phyloP scores from a whole-genome alignment of 2,329 filamentous ascomycete genomes.

The Tolypocladium nubicola region DNA sequence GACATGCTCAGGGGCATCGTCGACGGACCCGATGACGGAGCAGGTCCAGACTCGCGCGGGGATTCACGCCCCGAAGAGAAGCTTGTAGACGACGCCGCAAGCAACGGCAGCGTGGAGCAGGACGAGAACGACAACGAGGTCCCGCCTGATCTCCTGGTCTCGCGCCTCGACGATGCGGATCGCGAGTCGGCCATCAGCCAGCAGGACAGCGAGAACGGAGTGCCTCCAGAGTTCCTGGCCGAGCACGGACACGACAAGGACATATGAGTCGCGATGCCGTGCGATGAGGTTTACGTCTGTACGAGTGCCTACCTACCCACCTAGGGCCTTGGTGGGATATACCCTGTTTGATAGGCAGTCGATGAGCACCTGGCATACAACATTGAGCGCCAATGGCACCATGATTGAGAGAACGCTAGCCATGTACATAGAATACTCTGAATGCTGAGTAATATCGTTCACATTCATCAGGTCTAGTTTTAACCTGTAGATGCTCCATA shows the following conservation, averaged over 20 bases:
- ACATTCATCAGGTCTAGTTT: neutral
- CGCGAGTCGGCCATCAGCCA: conserved; percentile 7
- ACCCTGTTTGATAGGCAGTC: neutral
- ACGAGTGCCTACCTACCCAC: neutral
- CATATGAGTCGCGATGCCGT: neutral
- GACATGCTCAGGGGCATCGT: conserved; percentile 35
- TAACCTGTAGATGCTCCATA: neutral
- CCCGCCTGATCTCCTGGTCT: conserved; percentile 16
- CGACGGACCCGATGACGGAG: neutral
- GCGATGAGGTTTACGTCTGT: neutral
- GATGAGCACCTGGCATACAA: neutral
- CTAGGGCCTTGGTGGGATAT: neutral
- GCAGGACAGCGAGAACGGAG: conserved; percentile 34
- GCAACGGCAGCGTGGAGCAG: neutral
- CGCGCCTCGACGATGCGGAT: conserved; percentile 16
- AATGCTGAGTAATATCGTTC: neutral
- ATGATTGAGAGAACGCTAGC: neutral
- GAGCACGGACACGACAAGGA: conserved; percentile 21
- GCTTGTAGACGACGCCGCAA: neutral
- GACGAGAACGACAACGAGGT: conserved; percentile 13
- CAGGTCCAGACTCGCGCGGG: conserved; percentile 4
- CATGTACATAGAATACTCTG: neutral
- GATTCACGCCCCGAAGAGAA: neutral
- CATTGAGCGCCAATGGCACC: neutral
- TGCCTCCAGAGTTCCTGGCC: conserved; percentile 41